These are phyloP conservation scores for Phytophthora ohioensis DNA, from an alignment of 352 stramenopile genomes.

Conservation along the genomic window DNA sequence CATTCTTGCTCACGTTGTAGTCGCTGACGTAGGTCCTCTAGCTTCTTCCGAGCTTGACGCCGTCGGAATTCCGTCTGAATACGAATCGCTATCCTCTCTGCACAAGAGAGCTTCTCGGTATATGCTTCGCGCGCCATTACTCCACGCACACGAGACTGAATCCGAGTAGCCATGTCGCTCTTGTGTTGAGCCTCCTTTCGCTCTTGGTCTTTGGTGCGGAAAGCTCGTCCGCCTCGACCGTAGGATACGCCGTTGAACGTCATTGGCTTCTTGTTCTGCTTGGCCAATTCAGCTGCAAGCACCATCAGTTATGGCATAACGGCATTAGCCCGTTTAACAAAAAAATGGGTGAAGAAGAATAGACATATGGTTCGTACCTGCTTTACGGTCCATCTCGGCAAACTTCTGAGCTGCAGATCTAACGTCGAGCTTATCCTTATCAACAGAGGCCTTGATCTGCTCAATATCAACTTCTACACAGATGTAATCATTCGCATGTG, in stretches of 20 bases:
- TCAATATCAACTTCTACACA: constrained; percentile 57
- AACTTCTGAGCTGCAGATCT: constrained; percentile 69
- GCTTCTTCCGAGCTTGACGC: constrained; percentile 39
- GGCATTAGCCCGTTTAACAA: constrained; percentile 4
- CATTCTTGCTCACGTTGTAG: constrained; percentile 35
- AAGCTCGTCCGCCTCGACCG: constrained; percentile 24
- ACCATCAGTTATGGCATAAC: neutral
- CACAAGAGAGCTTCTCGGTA: constrained; percentile 31
- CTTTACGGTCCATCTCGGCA: constrained; percentile 70
- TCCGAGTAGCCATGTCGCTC: constrained; percentile 54
- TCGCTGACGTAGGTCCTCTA: constrained; percentile 34
- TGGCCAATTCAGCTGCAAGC: constrained; percentile 41
- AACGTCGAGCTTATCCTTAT: constrained; percentile 58
- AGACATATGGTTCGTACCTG: constrained; percentile 40
- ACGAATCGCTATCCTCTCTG: constrained; percentile 40
- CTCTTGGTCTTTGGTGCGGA: constrained; percentile 46
- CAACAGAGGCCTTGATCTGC: constrained; percentile 67
- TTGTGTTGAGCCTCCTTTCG: constrained; percentile 37
- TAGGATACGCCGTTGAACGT: constrained; percentile 47
- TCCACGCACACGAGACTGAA: constrained; percentile 54
- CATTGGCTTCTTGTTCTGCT: constrained; percentile 49
- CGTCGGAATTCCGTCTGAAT: constrained; percentile 50
- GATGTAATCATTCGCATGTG: neutral
- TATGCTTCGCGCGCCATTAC: constrained; percentile 48
- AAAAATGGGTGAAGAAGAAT: constrained; percentile 1